Conservation (phyloP, 768 basidiomycete species). For the Trametes cinnabarina region DNA sequence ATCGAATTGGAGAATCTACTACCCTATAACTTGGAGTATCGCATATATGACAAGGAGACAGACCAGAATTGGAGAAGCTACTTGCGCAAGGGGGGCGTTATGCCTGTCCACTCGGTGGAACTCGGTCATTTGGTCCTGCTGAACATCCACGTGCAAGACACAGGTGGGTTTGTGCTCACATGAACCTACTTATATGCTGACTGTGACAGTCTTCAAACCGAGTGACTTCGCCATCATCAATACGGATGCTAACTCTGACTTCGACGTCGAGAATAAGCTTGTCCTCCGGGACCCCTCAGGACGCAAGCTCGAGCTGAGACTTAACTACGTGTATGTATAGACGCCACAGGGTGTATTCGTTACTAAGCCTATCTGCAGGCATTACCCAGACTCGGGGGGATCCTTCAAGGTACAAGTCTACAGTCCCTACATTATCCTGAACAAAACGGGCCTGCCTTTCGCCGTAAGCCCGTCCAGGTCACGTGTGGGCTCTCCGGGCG, state of each 20-base stretch:
- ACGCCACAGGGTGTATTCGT: neutral
- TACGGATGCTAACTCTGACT: slow-evolving; percentile 87
- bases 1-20: slow-evolving; percentile 94
- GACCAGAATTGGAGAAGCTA: slow-evolving; percentile 95
- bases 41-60: slow-evolving; percentile 95
- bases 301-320: slow-evolving; percentile 72
- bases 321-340: slow-evolving; percentile 84
- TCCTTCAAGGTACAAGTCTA: slow-evolving; percentile 97
- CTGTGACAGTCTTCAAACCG: slow-evolving; percentile 71
- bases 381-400: slow-evolving; percentile 86
- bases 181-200: neutral
- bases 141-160: slow-evolving; percentile 89
- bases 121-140: slow-evolving; percentile 85
- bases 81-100: slow-evolving; percentile 86
- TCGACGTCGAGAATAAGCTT: slow-evolving; percentile 73
- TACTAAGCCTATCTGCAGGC: slow-evolving; percentile 37
- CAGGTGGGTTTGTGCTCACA: slow-evolving; percentile 49
- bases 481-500: slow-evolving; percentile 62
- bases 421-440: slow-evolving; percentile 84
- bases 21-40: slow-evolving; percentile 91
- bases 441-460: slow-evolving; percentile 90
- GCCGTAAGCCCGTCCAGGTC: slow-evolving; percentile 62
- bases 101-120: slow-evolving; percentile 96
- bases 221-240: slow-evolving; percentile 98
- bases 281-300: slow-evolving; percentile 70